A percentile compares a stretch with the other conserved stretches of the same genome.
Evolutionary conservation across 2,329 filamentous ascomycete genomes (phyloP).

Genomic region (Cladophialophora yegresii): DNA sequence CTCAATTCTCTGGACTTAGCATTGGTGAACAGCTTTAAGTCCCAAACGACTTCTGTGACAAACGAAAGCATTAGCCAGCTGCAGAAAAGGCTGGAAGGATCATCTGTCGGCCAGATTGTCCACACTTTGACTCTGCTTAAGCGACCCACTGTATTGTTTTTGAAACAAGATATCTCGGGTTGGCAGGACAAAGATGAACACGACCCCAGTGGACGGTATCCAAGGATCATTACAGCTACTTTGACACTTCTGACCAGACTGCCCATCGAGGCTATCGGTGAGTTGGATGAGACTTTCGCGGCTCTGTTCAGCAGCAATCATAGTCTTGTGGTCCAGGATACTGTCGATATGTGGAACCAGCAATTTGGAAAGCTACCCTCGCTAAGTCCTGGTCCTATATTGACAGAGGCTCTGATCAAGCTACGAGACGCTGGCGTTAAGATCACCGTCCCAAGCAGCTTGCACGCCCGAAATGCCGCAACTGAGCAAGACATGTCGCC

Average conservation of each 20-base stretch:
- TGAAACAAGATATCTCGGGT: slow-evolving; percentile 31
- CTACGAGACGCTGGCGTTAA: slow-evolving; percentile 13
- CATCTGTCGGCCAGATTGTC: not conserved
- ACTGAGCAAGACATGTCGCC: not conserved
- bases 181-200: not conserved
- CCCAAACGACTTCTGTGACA: not conserved
- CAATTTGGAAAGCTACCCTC: slow-evolving; percentile 63
- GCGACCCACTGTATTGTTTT: slow-evolving; percentile 40
- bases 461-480: not conserved
- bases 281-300: not conserved
- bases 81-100: slow-evolving; percentile 5
- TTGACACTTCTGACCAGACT: not conserved
- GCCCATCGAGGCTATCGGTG: not conserved
- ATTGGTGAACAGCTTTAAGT: slow-evolving; percentile 10
- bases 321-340: slow-evolving; percentile 49
- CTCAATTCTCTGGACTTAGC: slow-evolving; percentile 14
- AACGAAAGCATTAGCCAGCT: not conserved
- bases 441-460: not conserved
- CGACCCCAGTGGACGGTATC: not conserved
- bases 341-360: slow-evolving; percentile 68
- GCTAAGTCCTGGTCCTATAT: slow-evolving; percentile 64
- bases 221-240: not conserved
- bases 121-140: slow-evolving; percentile 8
- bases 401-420: slow-evolving; percentile 60
- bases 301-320: not conserved